Percentiles rank a stretch among this genome's conserved stretches.
phyloP scores from a whole-genome alignment of 805 yeast species.

The Starmerella kuoi region DNA sequence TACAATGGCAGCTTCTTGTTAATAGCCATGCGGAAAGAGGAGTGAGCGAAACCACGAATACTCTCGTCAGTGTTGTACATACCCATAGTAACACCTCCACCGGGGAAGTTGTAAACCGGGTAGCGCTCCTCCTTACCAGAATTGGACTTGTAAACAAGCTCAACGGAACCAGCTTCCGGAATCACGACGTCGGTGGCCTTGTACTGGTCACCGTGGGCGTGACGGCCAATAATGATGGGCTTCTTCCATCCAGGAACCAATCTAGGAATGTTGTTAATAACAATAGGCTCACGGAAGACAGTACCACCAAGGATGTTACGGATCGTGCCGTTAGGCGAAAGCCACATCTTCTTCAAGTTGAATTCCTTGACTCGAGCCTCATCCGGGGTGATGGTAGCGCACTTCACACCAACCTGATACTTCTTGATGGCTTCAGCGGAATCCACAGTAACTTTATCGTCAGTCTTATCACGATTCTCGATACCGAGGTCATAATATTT shows the following conservation, averaged over 20 bases:
- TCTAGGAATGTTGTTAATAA: conserved; percentile 77
- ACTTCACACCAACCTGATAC: conserved; percentile 87
- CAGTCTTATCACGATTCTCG: conserved; percentile 72
- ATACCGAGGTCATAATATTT: conserved; percentile 87
- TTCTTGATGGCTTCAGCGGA: conserved; percentile 82
- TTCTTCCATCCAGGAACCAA: conserved; percentile 85
- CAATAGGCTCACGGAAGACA: conserved; percentile 92
- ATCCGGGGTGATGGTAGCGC: conserved; percentile 94
- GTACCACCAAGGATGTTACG: conserved; percentile 94
- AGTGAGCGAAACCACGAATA: conserved; percentile 79
- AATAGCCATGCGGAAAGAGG: conserved; percentile 81
- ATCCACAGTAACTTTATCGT: conserved; percentile 78
- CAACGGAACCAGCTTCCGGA: conserved; percentile 67
- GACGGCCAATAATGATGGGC: conserved; percentile 95
- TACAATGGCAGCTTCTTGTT: conserved; percentile 66
- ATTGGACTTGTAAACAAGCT: conserved; percentile 61
- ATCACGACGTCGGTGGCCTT: conserved; percentile 78
- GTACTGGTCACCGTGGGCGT: conserved; percentile 95
- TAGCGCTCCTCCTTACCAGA: conserved; percentile 45
- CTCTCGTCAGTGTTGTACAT: conserved; percentile 96
- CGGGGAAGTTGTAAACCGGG: conserved; percentile 56
- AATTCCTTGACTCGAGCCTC: conserved; percentile 92
- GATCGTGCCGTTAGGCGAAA: conserved; percentile 93
- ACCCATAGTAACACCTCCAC: conserved; percentile 71
- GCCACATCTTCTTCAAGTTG: conserved; percentile 89